A percentile compares a stretch with the other conserved stretches of the same genome.
Conservation (phyloP, 2,329 filamentous ascomycete genomes). For the Bipolaris gigantea region DNA sequence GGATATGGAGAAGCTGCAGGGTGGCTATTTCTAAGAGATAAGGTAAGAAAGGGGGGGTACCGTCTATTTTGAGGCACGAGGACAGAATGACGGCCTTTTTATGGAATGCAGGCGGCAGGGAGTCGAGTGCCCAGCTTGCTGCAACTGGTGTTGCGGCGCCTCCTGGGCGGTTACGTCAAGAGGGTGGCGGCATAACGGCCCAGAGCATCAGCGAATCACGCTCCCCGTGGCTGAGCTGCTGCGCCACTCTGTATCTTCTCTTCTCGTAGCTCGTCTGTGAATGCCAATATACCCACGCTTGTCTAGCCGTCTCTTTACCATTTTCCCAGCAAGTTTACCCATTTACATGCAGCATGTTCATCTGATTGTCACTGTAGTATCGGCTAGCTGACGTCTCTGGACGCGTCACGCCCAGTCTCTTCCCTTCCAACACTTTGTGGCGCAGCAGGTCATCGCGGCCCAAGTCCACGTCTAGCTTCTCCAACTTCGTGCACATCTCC, state of each 20-base stretch:
- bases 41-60: slow-evolving; percentile 10
- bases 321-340: neutral
- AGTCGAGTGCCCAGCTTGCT: slow-evolving; percentile 13
- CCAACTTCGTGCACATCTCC: neutral
- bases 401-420: slow-evolving; percentile 4
- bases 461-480: neutral
- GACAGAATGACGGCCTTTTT: slow-evolving; percentile 13
- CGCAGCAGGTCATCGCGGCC: neutral
- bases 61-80: slow-evolving; percentile 14
- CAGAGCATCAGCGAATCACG: slow-evolving; percentile 1
- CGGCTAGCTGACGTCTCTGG: slow-evolving; percentile 9
- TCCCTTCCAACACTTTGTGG: neutral
- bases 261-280: neutral
- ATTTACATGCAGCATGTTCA: slow-evolving; percentile 9
- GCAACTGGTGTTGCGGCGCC: slow-evolving; percentile 17
- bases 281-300: neutral
- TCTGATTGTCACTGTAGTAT: neutral
- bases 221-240: slow-evolving; percentile 4
- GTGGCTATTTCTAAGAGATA: neutral
- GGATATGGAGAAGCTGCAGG: neutral
- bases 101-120: slow-evolving; percentile 14
- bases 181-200: neutral
- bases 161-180: slow-evolving; percentile 11
- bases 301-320: neutral
- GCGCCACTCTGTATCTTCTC: neutral